These are phyloP conservation scores for Suillus fuscotomentosus DNA, from an alignment of 768 basidiomycete genomes.

Conservation along the genomic window DNA sequence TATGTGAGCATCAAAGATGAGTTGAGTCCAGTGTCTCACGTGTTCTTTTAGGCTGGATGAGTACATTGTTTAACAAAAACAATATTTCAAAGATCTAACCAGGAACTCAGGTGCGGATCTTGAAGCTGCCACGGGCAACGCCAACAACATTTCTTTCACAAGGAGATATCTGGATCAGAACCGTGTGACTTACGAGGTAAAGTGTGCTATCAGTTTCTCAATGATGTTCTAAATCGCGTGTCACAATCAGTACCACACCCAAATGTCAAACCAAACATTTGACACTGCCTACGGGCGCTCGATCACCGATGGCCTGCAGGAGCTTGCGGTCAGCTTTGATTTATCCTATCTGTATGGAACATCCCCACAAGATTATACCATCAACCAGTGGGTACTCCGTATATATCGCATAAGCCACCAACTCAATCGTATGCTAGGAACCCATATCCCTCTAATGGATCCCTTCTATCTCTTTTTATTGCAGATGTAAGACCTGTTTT, in stretches of 20 bases:
- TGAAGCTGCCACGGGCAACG: conserved; percentile 33
- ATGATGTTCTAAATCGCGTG: background rate
- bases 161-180: conserved; percentile 82
- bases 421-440: conserved; percentile 34
- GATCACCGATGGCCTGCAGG: conserved; percentile 55
- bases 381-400: conserved; percentile 47
- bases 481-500: conserved; percentile 34
- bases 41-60: conserved; percentile 51
- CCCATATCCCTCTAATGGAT: conserved; percentile 61
- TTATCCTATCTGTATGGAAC: conserved; percentile 63
- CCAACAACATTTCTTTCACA: conserved; percentile 56
- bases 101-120: conserved; percentile 45
- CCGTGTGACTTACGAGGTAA: conserved; percentile 71
- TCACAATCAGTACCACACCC: conserved; percentile 61
- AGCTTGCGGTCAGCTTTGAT: conserved; percentile 58
- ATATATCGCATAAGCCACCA: background rate
- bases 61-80: conserved; percentile 35
- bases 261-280: conserved; percentile 48
- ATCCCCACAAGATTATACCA: conserved; percentile 74
- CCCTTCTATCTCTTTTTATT: conserved; percentile 58
- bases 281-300: conserved; percentile 53
- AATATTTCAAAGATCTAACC: background rate
- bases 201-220: background rate
- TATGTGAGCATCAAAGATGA: conserved; percentile 25
- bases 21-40: background rate